These are phyloP conservation scores for Lineolata rhizophorae DNA, from an alignment of 495 filamentous ascomycete genomes.

Conservation along the genomic window DNA sequence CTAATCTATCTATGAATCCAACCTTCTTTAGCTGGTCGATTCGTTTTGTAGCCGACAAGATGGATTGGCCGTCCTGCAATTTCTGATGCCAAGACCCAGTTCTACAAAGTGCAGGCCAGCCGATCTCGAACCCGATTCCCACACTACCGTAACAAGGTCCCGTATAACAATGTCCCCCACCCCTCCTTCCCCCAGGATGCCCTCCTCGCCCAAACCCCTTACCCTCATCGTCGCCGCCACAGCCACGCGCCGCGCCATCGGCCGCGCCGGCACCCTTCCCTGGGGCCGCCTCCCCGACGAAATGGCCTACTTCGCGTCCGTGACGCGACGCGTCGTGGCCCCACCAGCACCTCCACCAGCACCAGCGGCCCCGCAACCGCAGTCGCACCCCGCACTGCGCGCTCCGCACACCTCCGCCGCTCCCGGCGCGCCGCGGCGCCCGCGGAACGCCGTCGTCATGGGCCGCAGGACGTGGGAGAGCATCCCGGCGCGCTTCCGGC, in stretches of 20 bases:
- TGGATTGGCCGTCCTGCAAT: no score
- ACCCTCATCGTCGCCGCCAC: conserved; percentile 63
- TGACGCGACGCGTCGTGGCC: conserved; percentile 53
- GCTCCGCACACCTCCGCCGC: conserved; percentile 2
- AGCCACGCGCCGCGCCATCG: conserved; percentile 57
- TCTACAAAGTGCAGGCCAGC: no score
- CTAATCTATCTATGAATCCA: no score
- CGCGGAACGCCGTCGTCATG: conserved; percentile 77
- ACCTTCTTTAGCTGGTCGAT: no score
- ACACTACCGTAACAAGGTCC: no score
- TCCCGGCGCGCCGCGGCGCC: conserved; percentile 1
- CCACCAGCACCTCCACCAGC: conserved; percentile 9
- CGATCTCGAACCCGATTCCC: no score
- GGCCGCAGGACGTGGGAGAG: conserved; percentile 89
- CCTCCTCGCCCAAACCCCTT: conserved; percentile 23
- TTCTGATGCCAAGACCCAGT: no score
- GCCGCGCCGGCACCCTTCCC: conserved; percentile 53
- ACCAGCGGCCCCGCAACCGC: no score
- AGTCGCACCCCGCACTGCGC: conserved; percentile 3
- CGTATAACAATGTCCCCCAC: no score
- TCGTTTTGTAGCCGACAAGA: no score
- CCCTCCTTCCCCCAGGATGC: conserved; percentile 11
- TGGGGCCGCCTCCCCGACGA: conserved; percentile 84
- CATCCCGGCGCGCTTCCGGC: conserved; percentile 56
- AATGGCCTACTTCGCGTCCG: conserved; percentile 84